phyloP scores from a whole-genome alignment of 176 grass and related monocot genomes.

The Dactylis glomerata region DNA sequence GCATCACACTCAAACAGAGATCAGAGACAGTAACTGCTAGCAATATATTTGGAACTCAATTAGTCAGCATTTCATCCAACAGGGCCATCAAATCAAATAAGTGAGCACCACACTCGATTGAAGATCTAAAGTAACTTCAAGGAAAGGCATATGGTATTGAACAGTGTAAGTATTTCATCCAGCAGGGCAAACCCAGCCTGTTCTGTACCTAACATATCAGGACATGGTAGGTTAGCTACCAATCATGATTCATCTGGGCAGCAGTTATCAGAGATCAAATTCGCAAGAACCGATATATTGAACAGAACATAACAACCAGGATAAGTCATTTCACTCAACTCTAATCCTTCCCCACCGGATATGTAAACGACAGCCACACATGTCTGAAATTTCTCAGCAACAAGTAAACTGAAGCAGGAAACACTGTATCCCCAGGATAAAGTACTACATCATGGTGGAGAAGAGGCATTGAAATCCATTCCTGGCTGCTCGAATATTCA shows the following conservation, averaged over 20 bases:
- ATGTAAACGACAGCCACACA: conserved; percentile 1
- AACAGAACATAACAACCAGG: neutral
- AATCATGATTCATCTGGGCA: neutral
- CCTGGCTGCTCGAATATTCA: too few relatives aligned
- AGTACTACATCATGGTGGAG: too few relatives aligned
- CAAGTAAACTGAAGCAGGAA: neutral
- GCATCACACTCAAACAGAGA: neutral
- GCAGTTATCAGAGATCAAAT: neutral
- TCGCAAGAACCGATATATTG: neutral
- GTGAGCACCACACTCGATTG: neutral
- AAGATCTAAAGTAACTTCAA: neutral
- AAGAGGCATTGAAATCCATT: too few relatives aligned
- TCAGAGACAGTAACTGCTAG: neutral
- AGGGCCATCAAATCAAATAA: neutral
- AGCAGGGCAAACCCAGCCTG: neutral
- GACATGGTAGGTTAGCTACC: neutral
- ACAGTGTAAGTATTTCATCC: conserved; percentile 2
- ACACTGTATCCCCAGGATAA: neutral
- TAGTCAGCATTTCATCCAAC: conserved; percentile 5
- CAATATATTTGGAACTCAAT: neutral
- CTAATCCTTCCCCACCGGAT: neutral
- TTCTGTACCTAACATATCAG: neutral
- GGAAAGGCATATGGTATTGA: neutral
- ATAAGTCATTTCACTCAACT: neutral
- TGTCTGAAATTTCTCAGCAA: conserved; percentile 4